phyloP scores from a whole-genome alignment of 2,329 filamentous ascomycete genomes.

The Exophiala spinifera region DNA sequence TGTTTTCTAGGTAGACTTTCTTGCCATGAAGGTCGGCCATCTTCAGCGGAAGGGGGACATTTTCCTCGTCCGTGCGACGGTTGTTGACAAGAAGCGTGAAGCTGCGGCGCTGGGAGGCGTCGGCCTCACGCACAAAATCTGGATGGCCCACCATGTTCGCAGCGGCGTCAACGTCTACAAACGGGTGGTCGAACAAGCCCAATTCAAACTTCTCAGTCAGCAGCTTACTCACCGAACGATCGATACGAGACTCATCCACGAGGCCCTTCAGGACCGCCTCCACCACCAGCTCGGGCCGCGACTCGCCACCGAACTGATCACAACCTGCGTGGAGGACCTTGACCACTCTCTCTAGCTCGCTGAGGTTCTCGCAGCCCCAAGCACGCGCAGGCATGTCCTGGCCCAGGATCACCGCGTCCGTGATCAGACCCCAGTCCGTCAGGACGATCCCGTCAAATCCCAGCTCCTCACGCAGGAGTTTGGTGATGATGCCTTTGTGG shows the following conservation, averaged over 20 bases:
- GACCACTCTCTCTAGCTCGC: constrained; percentile 41
- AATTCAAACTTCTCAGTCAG: constrained; percentile 52
- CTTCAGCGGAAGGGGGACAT: too few relatives aligned
- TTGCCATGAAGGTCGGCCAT: too few relatives aligned
- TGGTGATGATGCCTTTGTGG: constrained; percentile 52
- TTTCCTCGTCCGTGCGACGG: neutral
- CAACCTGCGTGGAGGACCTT: constrained; percentile 51
- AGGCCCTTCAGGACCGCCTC: constrained; percentile 24
- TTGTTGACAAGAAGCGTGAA: constrained; percentile 20
- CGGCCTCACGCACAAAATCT: constrained; percentile 7
- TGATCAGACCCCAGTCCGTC: constrained; percentile 55
- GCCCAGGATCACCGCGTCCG: constrained; percentile 42
- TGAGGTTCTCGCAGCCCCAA: constrained; percentile 51
- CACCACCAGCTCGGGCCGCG: constrained; percentile 45
- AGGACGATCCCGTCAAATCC: constrained; percentile 53
- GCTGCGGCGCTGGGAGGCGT: constrained; percentile 9
- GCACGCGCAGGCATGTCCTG: constrained; percentile 21
- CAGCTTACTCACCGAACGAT: constrained; percentile 47
- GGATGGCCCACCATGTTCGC: constrained; percentile 6
- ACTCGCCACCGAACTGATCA: constrained; percentile 54
- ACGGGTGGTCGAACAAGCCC: constrained; percentile 53
- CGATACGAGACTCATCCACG: constrained; percentile 45
- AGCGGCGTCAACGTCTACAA: constrained; percentile 39
- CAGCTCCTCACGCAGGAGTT: constrained; percentile 46
- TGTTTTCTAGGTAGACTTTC: too few relatives aligned